Percentiles rank a stretch among this genome's conserved stretches.
Evolutionary conservation across 495 filamentous ascomycete genomes (phyloP).

Genomic region (Xylaria flabelliformis): DNA sequence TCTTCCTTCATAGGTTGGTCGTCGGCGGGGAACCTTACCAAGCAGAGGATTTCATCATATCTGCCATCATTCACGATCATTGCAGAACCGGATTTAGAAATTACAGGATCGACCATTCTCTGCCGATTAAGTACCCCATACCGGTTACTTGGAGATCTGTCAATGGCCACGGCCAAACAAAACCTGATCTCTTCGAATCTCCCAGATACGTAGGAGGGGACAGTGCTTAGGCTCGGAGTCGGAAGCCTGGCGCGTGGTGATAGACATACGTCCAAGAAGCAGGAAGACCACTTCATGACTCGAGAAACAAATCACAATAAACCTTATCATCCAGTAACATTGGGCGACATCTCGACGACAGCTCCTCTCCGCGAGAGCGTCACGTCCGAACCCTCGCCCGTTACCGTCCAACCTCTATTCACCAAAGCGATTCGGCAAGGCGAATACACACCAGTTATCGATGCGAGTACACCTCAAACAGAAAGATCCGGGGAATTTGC

Average conservation of each 20-base stretch:
- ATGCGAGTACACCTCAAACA: slow-evolving; percentile 29
- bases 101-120: not conserved
- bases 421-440: slow-evolving; percentile 31
- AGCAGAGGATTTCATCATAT: not conserved
- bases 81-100: not conserved
- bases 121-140: not conserved
- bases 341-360: slow-evolving; percentile 32
- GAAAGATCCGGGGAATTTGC: slow-evolving; percentile 37
- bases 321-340: slow-evolving; percentile 33
- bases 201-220: slow-evolving; percentile 14
- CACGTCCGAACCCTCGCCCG: slow-evolving; percentile 33
- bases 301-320: slow-evolving; percentile 35
- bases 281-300: slow-evolving; percentile 43
- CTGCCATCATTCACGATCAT: not conserved
- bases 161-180: slow-evolving; percentile 31
- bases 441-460: slow-evolving; percentile 31
- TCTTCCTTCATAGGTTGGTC: not conserved
- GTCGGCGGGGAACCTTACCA: slow-evolving; percentile 17
- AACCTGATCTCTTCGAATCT: slow-evolving; percentile 17
- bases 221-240: slow-evolving; percentile 29
- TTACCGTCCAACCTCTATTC: slow-evolving; percentile 22
- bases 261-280: slow-evolving; percentile 23
- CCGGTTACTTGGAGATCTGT: slow-evolving; percentile 9
- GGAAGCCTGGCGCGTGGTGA: slow-evolving; percentile 33
- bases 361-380: slow-evolving; percentile 32